Base-by-base conservation (phyloP, 768 basidiomycete species). In the Dendrothele bispora region DNA sequence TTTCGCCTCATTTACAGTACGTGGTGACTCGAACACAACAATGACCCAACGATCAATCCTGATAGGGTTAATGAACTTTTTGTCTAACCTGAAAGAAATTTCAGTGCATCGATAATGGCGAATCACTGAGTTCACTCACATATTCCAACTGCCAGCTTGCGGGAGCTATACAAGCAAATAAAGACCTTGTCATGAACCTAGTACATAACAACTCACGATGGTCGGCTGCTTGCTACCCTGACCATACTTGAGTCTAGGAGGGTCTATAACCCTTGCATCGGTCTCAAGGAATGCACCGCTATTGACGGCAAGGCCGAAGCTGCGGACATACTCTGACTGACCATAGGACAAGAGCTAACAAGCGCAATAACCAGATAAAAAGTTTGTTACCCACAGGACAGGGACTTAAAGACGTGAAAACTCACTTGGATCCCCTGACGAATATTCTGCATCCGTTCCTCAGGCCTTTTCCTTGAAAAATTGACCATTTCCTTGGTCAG, bases 391-490 rank as follows among this genome's bases (percentile, higher is more conserved):
- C 25, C 48, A 26, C 24, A 21, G 17, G 28, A 25, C 36, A 15
- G 8, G n/a, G n/a, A n/a, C n/a, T n/a, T n/a, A n/a, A n/a, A n/a
- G n/a, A n/a, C n/a, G n/a, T n/a, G 6, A 20, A 11, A 3, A 17
- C 53, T 17, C 56, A 88, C 85, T 47, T 69, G 62, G 34, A 86
- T 62, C 2, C 84, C 86, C 12, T 73, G 61, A 1, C 44, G 53
- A 39, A 89, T 87, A 48, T 75, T 78, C 1, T 54, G 59, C 7
- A 90, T 71, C 8, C 85, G 77, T 0, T 83, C 80, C 0, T 55
- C 47, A 0, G 88, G 88, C 35, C 61, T 76, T 68, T 80, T 82
- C 1, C 84, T 86, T 0, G 88, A 76, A 51, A 91, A 90, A 0
- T 73, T 72, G 1, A 89, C 71, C 3, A 90, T 75, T 1, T 75